Base-by-base conservation (phyloP, 192 early-diverging fungal species). In the Coemansia sp. region DNA sequence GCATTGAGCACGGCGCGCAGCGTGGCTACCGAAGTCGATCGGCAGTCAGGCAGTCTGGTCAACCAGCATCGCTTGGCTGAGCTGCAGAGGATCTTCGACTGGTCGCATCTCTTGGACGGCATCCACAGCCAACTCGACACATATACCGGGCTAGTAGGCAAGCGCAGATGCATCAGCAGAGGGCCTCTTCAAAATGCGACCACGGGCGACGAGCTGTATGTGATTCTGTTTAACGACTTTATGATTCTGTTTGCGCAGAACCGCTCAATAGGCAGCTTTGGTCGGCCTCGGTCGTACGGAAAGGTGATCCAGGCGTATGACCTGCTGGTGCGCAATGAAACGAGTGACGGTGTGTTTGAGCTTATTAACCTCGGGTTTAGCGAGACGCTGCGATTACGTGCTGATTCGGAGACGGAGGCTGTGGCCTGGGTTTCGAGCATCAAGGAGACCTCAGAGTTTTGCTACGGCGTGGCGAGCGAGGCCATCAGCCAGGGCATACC, bases 141-240 rank as follows among this genome's bases (percentile, higher is more conserved):
- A n/a, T 75, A 55, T 26, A 75, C 72, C 20, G 63, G 64, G 53
- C 65, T 75, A 7, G 64, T 75, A n/a, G 72, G 72, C 5, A 59
- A 67, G 56, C 64, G 72, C 29, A 62, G 57, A 50, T 75, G 64
- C 68, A 61, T 75, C 51, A 60, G 64, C 57, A 68, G 68, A 50
- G 72, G 72, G 13, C 72, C 72, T 37, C 33, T 75, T 51, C 64
- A 61, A 52, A 68, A 67, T 49, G 64, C 72, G 17, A 64, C 72
- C 26, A 63, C 72, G 13, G 72, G 72, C 4, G 64, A 63, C 44
- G 65, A 68, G 17, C 48, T 75, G 38, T 75, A 75, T 30, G 72
- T 60, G 19, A 68, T 75, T 26, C 54, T 75, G 52, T 68, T 75
- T 45, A 75, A 75, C 41, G 72, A 75, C 66, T 75, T 75, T 64